Base-by-base conservation (phyloP, 495 filamentous ascomycete genomes). In the Penicillium simplicissimum region DNA sequence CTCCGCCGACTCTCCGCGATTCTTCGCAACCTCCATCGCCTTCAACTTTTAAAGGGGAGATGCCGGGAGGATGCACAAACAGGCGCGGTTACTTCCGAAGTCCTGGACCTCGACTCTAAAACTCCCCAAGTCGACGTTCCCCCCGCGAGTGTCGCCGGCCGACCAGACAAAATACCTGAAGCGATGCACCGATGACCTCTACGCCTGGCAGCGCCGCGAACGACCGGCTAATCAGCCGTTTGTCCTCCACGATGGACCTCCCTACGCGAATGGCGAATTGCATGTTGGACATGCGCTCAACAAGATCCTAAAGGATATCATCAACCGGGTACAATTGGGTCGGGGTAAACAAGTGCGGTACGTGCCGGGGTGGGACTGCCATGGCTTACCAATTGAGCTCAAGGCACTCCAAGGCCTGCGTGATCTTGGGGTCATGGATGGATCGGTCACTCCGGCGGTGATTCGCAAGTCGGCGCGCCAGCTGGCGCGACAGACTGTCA, bases 231-330 rank as follows among this genome's bases (percentile, higher is more conserved):
- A 83, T 38, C 74, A 84, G 51, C 76, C 81, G 11, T 98, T 97
- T 66, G 78, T 93, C 11, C 81, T 99, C 11, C 94, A 98, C 75
- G 95, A 99, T 87, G 95, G 95, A 1, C 95, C 95, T 1, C 95
- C 96, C 0, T 99, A 98, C 72, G 95, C 95, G 51, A 99, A 99
- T 71, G 95, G 96, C 34, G 82, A 79, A n/a, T 81, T 99, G 3
- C 95, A 99, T 71, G 85, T 96, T 62, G 95, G 95, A n/a, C 95
- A 99, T 82, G 96, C 95, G 31, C 78, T 99, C 55, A 99, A 99
- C 75, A 99, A 99, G 73, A 89, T 98, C 59, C 76, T 96, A 52
- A 99, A 99, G 81, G 95, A 99, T 71, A 90, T 97, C 52, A 88
- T 96, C 54, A 82, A 90, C 65, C 85, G 95, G 40, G 85, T 88